Evolutionary conservation across 1,284 basidiomycete species (phyloP).

Genomic region (Cryptococcus sp.): DNA sequence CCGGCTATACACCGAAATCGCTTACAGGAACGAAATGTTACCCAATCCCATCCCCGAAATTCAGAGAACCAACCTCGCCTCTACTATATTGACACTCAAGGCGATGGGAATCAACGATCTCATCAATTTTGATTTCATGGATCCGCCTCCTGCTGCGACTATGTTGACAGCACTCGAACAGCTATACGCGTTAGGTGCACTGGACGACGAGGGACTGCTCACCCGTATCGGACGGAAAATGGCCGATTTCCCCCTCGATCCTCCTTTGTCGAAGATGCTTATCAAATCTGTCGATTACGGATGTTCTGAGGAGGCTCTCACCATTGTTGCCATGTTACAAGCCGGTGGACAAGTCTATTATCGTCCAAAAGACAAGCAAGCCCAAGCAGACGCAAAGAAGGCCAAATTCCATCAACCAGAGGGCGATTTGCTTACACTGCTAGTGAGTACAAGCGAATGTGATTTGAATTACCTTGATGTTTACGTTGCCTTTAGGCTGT

Average conservation of each 20-base stretch:
- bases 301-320: conserved; percentile 95
- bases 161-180: conserved; percentile 88
- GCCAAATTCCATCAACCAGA: conserved; percentile 98
- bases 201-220: conserved; percentile 94
- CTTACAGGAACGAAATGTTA: conserved; percentile 97
- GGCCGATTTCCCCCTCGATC: conserved; percentile 99
- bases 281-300: conserved; percentile 97
- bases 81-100: conserved; percentile 93
- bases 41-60: conserved; percentile 98
- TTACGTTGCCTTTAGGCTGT: conserved; percentile 61
- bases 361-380: conserved; percentile 97
- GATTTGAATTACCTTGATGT: neutral
- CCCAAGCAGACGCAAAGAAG: conserved; percentile 97
- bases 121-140: conserved; percentile 99
- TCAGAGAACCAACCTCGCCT: conserved; percentile 88
- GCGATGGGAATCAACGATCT: conserved; percentile 99
- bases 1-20: conserved; percentile 94
- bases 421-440: conserved; percentile 91
- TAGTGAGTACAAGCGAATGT: conserved; percentile 50
- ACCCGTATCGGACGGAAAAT: conserved; percentile 95
- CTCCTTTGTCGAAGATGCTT: conserved; percentile 93
- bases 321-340: conserved; percentile 91
- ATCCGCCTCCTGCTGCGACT: conserved; percentile 93
- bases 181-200: conserved; percentile 89
- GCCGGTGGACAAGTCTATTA: conserved; percentile 97